Conservation (phyloP, 495 filamentous ascomycete species). For the Neurospora pannonica region DNA sequence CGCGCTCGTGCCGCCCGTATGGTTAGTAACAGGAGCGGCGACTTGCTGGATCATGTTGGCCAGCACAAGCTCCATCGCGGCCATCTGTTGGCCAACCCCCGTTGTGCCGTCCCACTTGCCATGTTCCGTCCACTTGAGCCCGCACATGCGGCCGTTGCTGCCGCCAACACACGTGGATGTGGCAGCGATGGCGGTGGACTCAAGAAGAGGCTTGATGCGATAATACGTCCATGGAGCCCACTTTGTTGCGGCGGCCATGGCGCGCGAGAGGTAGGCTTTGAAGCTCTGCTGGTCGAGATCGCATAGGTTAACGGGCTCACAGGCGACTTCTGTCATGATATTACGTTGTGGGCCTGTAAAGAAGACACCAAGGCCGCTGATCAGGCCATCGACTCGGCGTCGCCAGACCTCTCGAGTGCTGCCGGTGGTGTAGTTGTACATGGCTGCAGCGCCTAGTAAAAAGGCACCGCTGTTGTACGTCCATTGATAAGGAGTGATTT, state of each 20-base stretch:
- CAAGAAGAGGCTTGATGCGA: slow-evolving; percentile 52
- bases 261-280: slow-evolving; percentile 69
- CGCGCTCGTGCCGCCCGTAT: slow-evolving; percentile 64
- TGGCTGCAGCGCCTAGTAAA: slow-evolving; percentile 59
- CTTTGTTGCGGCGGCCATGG: slow-evolving; percentile 64
- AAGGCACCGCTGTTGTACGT: slow-evolving; percentile 64
- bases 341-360: slow-evolving; percentile 35
- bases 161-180: slow-evolving; percentile 55
- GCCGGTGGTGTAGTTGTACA: slow-evolving; percentile 52
- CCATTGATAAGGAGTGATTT: slow-evolving; percentile 46
- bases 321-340: slow-evolving; percentile 62
- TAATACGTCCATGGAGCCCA: slow-evolving; percentile 56
- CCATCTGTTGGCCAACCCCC: slow-evolving; percentile 65
- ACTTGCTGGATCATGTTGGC: slow-evolving; percentile 44
- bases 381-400: slow-evolving; percentile 39
- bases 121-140: slow-evolving; percentile 55
- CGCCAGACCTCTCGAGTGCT: slow-evolving; percentile 43
- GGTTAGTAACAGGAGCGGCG: slow-evolving; percentile 48
- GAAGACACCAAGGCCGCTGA: slow-evolving; percentile 44
- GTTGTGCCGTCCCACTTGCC: slow-evolving; percentile 43
- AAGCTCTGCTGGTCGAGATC: slow-evolving; percentile 69
- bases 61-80: slow-evolving; percentile 56
- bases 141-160: slow-evolving; percentile 54
- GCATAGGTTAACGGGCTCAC: slow-evolving; percentile 54
- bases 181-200: slow-evolving; percentile 54